Evolutionary conservation across 31 red algal genomes (phyloP), one percentile per base, ranked within the genome.

Genomic region (Porphyra umbilicalis): DNA sequence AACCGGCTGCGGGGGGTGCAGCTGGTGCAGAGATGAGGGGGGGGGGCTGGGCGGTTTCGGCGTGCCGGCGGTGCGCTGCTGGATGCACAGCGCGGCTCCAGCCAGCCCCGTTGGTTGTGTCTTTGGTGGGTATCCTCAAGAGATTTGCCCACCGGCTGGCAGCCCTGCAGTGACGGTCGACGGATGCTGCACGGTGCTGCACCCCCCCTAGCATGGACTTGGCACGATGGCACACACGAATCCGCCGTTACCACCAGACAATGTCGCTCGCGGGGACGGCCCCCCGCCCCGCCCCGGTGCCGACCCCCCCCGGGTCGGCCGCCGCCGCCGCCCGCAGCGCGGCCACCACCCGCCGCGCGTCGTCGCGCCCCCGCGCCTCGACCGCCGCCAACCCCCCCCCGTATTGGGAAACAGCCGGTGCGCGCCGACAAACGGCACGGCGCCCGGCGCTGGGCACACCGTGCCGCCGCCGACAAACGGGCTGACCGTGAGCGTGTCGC

Each of bases 1-100:
- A 96, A 92, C 74, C 82, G 93, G 78, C 83, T 96, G 29, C 85
- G 93, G 37, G 93, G 93, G 0, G 77, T 96, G 35, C 20, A 89
- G 77, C 38, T 91, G 39, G 36, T 79, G 35, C 39, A 74, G 31
- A 75, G 38, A 40, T 32, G n/a, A 82, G n/a, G 57, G 57, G 3
- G 57, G 57, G 57, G 25, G 57, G 57, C 6, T 29, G 57, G 57
- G 57, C 11, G 25, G 18, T n/a, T n/a, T n/a, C n/a, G n/a, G n/a
- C n/a, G n/a, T n/a, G n/a, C n/a, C n/a, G n/a, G n/a, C n/a, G n/a
- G n/a, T n/a, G n/a, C n/a, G n/a, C n/a, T n/a, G n/a, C n/a, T n/a
- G n/a, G n/a, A n/a, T n/a, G n/a, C n/a, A n/a, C n/a, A n/a, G n/a
- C n/a, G n/a, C n/a, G n/a, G n/a, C n/a, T n/a, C n/a, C n/a, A n/a